Evolutionary conservation across 805 yeast genomes (phyloP), one percentile per base, ranked within the genome.

Genomic region (Candida argentea): DNA sequence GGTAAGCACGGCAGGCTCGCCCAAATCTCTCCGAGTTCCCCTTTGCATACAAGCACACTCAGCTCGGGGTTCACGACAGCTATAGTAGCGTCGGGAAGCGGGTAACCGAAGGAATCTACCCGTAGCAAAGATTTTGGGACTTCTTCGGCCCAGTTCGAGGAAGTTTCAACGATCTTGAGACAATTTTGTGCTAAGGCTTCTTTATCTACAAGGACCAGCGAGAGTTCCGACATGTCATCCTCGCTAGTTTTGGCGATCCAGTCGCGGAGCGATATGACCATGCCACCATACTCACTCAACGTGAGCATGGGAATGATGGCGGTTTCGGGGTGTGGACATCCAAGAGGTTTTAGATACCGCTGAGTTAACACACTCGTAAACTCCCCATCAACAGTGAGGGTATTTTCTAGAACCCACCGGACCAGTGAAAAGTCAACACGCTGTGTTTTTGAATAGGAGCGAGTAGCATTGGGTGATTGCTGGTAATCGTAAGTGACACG

Each of bases 21-120:
- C 97, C 97, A 91, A 19, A 91, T 77, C 51, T 91, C 99, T 16
- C 98, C 98, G 10, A 91, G 83, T 37, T 80, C 84, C 44, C 82
- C 71, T 26, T 69, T 77, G 2, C 76, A 73, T 4, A 84, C 81
- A 11, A 91, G 57, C 2, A 76, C 61, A 20, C 77, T 69, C 33
- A 89, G 84, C 35, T 91, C 97, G 0, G 97, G 97, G 47, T 93
- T 86, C 0, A 91, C 97, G 16, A 91, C 73, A 0, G 96, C 96
- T 18, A 89, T 50, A 0, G 94, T 83, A 0, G 96, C 89, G 56
- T 89, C 95, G 0, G 96, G 95, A 2, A 91, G 52, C 1, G 98
- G 97, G 44, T 67, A 85, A 0, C 98, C 98, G 63, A 89, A 91
- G 0, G 95, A 80, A 11, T 93, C 94, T 0, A 91, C 78, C 28